Base-by-base conservation (phyloP, 768 basidiomycete genomes). In the Leucocoprinus sp. region DNA sequence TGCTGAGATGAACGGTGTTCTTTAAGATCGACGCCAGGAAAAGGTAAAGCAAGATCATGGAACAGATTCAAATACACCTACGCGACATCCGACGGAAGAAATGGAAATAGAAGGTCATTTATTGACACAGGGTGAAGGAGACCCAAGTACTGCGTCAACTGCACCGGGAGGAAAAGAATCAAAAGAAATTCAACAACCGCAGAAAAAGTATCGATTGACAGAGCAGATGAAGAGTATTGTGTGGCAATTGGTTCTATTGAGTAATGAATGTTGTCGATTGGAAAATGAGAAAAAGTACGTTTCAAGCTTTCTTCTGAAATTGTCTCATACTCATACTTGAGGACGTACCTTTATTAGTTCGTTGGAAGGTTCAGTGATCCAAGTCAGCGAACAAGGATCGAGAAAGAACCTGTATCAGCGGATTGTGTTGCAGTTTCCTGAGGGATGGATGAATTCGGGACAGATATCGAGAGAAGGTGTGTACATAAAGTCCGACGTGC, bases 381-480 rank as follows among this genome's bases (percentile, higher is more conserved):
- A 78, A 57, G 79, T 91, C 5, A 88, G 85, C 54, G 84, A 88
- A 53, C 89, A 92, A 61, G 85, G 84, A 1, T 63, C 81, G 52
- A 69, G 89, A 42, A 93, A 93, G 68, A 65, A 69, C 5, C 62
- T 93, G 6, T 93, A 93, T 64, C 82, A 89, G 60, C 85, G 82
- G 80, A 88, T 92, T 47, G 82, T 90, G 0, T 74, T 72, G n/a
- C 78, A 78, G 1, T 92, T 87, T 62, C 89, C 88, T 0, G 69
- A 80, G 0, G 85, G 85, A 9, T 92, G 89, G 89, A 78, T 91
- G 67, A 79, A 81, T 22, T 87, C 85, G 2, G 84, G 87, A 2
- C 84, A 88, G 60, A 86, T 92, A 49, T 89, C 86, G 26, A 73
- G 89, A 56, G 89, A 92, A 70, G 84, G 87, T 89, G 41, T 27